These are phyloP conservation scores for Phtheirospermum japonicum DNA, from an alignment of 257 asterid species.

Conservation along the genomic window DNA sequence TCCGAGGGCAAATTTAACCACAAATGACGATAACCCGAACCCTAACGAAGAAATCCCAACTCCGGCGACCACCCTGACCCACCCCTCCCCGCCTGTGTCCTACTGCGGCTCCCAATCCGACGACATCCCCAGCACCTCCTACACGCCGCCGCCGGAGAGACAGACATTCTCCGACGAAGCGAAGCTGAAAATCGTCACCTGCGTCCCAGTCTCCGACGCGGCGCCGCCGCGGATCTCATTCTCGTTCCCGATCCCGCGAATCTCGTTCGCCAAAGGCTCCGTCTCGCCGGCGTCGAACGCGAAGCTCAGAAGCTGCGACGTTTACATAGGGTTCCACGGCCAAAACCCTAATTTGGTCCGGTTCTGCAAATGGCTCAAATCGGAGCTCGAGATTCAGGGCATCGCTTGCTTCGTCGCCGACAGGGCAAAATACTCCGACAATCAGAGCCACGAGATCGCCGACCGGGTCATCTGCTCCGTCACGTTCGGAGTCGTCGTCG, in stretches of 20 bases:
- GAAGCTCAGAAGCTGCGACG: conserved; percentile 84
- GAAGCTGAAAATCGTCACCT: conserved; percentile 60
- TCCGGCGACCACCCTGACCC: conserved; percentile 47
- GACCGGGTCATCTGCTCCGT: conserved; percentile 87
- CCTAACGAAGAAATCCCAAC: conserved; percentile 39
- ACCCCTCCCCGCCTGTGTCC: conserved; percentile 65
- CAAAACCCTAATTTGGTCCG: conserved; percentile 59
- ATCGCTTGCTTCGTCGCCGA: conserved; percentile 86
- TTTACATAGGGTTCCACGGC: conserved; percentile 78
- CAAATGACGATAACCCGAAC: conserved; percentile 29
- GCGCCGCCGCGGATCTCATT: conserved; percentile 71
- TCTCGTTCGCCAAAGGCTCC: conserved; percentile 75
- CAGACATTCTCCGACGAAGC: conserved; percentile 41
- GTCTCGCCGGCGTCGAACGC: conserved; percentile 66
- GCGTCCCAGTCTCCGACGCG: conserved; percentile 48
- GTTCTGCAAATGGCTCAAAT: conserved; percentile 87
- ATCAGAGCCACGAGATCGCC: conserved; percentile 86
- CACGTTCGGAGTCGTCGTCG: conserved; percentile 60
- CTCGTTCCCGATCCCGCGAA: conserved; percentile 74
- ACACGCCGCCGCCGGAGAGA: conserved; percentile 70
- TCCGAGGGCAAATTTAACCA: conserved; percentile 54
- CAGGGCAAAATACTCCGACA: conserved; percentile 66
- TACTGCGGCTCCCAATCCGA: conserved; percentile 74
- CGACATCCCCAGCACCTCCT: conserved; percentile 83
- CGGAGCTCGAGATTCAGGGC: conserved; percentile 88